These are phyloP conservation scores for Beauveria bassiana DNA, from an alignment of 2,329 filamentous ascomycete species.

Conservation along the genomic window DNA sequence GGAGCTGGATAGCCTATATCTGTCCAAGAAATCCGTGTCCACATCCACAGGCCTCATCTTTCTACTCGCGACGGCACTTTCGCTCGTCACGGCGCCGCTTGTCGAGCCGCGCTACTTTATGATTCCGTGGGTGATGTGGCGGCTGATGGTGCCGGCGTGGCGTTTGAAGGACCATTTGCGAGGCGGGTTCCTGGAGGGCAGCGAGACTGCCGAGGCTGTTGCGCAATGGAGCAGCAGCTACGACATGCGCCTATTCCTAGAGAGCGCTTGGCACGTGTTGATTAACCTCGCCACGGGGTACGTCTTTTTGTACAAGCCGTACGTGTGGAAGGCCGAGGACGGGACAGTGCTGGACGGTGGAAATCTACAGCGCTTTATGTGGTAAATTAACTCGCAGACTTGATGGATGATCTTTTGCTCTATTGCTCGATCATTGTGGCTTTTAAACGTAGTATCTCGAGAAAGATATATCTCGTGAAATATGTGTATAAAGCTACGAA, in stretches of 20 bases:
- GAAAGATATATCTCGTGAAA: neutral
- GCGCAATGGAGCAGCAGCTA: slow-evolving; percentile 16
- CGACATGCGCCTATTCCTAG: slow-evolving; percentile 44
- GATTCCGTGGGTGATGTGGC: slow-evolving; percentile 89
- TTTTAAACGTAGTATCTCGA: neutral
- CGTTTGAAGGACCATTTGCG: slow-evolving; percentile 1
- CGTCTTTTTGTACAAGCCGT: slow-evolving; percentile 61
- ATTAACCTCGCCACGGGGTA: slow-evolving; percentile 63
- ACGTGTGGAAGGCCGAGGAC: slow-evolving; percentile 52
- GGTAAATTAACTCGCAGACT: slow-evolving; percentile 36
- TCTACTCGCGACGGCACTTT: slow-evolving; percentile 64
- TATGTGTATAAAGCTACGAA: neutral
- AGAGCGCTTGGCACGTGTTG: slow-evolving; percentile 61
- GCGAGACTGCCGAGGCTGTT: neutral
- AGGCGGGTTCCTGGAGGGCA: slow-evolving; percentile 1
- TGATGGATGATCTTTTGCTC: neutral
- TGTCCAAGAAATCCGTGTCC: slow-evolving; percentile 25
- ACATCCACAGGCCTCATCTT: slow-evolving; percentile 49
- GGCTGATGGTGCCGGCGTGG: slow-evolving; percentile 63
- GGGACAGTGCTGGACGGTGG: slow-evolving; percentile 47
- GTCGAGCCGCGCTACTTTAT: slow-evolving; percentile 97
- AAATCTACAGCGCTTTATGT: slow-evolving; percentile 71
- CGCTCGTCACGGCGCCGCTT: slow-evolving; percentile 78
- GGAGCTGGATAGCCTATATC: slow-evolving; percentile 19
- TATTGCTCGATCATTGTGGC: neutral